Conservation (phyloP, 2,329 filamentous ascomycete genomes). For the Dactylonectria estremocensis region DNA sequence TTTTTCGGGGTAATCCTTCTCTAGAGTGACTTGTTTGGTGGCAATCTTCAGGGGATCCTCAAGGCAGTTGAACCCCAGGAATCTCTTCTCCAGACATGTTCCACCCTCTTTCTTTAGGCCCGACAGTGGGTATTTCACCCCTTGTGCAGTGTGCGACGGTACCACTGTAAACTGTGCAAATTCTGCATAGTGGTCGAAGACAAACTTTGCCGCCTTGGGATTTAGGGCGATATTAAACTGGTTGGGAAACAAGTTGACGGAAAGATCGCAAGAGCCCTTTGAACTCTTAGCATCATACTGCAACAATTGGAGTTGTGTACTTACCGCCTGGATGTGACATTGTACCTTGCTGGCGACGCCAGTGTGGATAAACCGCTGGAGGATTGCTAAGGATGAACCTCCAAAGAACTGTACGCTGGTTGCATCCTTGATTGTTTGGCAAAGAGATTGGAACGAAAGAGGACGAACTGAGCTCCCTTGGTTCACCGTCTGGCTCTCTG, state of each 20-base stretch:
- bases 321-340: slow-evolving; percentile 43
- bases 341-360: slow-evolving; percentile 38
- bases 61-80: slow-evolving; percentile 45
- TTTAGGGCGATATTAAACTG: slow-evolving; percentile 46
- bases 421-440: slow-evolving; percentile 34
- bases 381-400: slow-evolving; percentile 41
- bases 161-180: slow-evolving; percentile 41
- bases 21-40: slow-evolving; percentile 34
- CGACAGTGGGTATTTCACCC: slow-evolving; percentile 38
- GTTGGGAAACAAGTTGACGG: slow-evolving; percentile 42
- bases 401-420: slow-evolving; percentile 41
- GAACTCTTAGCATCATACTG: background rate
- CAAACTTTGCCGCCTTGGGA: slow-evolving; percentile 33
- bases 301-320: slow-evolving; percentile 5
- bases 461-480: slow-evolving; percentile 16
- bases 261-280: slow-evolving; percentile 44
- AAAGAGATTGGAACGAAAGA: slow-evolving; percentile 31
- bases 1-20: slow-evolving; percentile 36
- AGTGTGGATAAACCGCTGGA: slow-evolving; percentile 37
- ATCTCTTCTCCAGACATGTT: slow-evolving; percentile 35
- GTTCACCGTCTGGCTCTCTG: slow-evolving; percentile 15
- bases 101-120: slow-evolving; percentile 36
- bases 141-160: slow-evolving; percentile 45
- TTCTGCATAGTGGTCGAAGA: slow-evolving; percentile 32
- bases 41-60: slow-evolving; percentile 41